Base-by-base conservation (phyloP, 768 basidiomycete species). In the Neoboletus brunneissimus region DNA sequence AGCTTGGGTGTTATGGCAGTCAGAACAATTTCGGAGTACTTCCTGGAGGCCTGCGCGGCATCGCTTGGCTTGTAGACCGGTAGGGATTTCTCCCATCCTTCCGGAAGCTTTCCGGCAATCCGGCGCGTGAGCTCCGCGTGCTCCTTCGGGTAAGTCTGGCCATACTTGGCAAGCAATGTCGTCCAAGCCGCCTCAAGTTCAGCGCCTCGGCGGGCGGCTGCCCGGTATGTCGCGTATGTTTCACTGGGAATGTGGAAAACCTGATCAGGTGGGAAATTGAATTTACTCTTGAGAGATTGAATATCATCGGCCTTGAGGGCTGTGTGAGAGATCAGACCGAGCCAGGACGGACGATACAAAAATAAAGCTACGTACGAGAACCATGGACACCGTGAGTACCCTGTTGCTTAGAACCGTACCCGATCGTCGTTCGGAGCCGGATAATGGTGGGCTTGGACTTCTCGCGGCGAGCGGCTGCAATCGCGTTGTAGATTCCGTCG, bases 361-460 rank as follows among this genome's bases (percentile, higher is more conserved):
- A n/a, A 51, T 31, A 12, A 9, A 54, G 16, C 41, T 25, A 85
- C 92, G 68, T 68, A 94, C 91, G 93, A 74, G 93, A 72, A 63
- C 95, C 94, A 73, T 98, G 95, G 59, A 97, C 92, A 64, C 91
- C 91, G 67, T 96, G 93, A 10, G 93, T 94, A 59, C 95, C 95
- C 72, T 93, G 88, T 69, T 86, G 82, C 77, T 90, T 91, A 34
- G 95, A 97, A 58, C 95, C 95, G 69, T 81, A 97, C 40, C 95
- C 95, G 59, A 98, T 98, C 44, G 88, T 97, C 51, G 95, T 97
- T 66, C 80, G 84, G 54, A 96, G 76, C 57, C 85, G 81, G 72
- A 97, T 90, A 63, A 98, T 79, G 37, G 93, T 91, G 27, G 95
- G 95, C 77, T 93, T 94, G 73, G 64, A 79, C 71, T 80, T 89